Percentiles rank a stretch among this genome's conserved stretches.
Conservation (phyloP, 306 rosid species). For the Fragaria nilgerrensis region DNA sequence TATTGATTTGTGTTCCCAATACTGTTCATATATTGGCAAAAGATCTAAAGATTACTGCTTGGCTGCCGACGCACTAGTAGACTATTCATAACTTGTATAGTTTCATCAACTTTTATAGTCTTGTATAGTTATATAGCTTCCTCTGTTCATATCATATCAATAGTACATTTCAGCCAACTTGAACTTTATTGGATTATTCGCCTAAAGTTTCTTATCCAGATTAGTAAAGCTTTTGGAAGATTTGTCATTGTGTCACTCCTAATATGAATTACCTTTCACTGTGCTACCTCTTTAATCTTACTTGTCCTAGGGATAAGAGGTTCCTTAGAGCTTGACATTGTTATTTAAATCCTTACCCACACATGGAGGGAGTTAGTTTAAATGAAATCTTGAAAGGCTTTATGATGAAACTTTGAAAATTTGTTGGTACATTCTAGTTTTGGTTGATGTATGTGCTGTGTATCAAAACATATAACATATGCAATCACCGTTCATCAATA, state of each 20-base stretch:
- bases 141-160: conserved; percentile 27
- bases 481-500: neutral
- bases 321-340: neutral
- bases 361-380: neutral
- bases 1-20: conserved; percentile 10
- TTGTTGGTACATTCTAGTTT: neutral
- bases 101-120: neutral
- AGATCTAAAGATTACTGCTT: conserved; percentile 20
- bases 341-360: conserved; percentile 21
- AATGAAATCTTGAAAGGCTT: neutral
- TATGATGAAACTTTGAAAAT: neutral
- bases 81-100: neutral
- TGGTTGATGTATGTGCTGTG: neutral
- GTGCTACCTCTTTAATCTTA: conserved; percentile 9
- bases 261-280: neutral
- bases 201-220: neutral
- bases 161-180: conserved; percentile 19
- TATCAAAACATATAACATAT: neutral
- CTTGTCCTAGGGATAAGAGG: neutral
- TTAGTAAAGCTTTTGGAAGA: neutral
- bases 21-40: conserved; percentile 27
- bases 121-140: neutral
- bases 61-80: conserved; percentile 25
- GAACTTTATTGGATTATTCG: neutral
- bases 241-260: conserved; percentile 1